phyloP scores from a whole-genome alignment of 495 filamentous ascomycete species.

The Hyaloscypha bicolor region DNA sequence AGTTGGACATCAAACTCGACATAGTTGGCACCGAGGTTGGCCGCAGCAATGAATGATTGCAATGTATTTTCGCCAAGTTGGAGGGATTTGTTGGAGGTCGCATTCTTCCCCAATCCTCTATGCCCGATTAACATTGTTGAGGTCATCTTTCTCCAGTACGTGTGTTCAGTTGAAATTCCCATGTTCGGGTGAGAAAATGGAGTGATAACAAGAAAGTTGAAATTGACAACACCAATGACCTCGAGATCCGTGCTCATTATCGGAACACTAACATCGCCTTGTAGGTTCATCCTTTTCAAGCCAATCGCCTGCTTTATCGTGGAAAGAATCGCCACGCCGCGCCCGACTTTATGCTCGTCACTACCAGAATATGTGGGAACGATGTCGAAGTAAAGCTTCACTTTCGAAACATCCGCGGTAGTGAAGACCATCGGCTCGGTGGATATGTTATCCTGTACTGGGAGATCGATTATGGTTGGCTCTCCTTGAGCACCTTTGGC shows the following conservation, averaged over 20 bases:
- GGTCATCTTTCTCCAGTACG: conserved; percentile 89
- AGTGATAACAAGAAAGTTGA: conserved; percentile 95
- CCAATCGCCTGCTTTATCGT: conserved; percentile 82
- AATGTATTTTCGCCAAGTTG: conserved; percentile 97
- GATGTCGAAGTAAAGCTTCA: conserved; percentile 92
- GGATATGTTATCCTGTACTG: conserved; percentile 88
- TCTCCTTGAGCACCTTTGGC: conserved; percentile 85
- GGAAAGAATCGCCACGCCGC: conserved; percentile 86
- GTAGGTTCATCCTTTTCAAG: conserved; percentile 74
- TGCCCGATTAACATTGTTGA: conserved; percentile 93
- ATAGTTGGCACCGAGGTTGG: conserved; percentile 88
- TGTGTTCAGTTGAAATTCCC: conserved; percentile 83
- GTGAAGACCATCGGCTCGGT: conserved; percentile 92
- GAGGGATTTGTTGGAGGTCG: conserved; percentile 74
- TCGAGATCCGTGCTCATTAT: conserved; percentile 83
- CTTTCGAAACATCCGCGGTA: conserved; percentile 73
- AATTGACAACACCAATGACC: conserved; percentile 90
- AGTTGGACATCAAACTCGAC: conserved; percentile 97
- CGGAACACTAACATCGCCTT: conserved; percentile 91
- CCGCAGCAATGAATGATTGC: conserved; percentile 93
- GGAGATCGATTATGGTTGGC: conserved; percentile 85
- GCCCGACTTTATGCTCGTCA: conserved; percentile 84
- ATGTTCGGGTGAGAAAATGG: conserved; percentile 94
- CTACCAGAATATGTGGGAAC: conserved; percentile 96
- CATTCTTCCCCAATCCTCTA: conserved; percentile 91